These are phyloP conservation scores for Boletus vermiculosoides DNA, from an alignment of 768 basidiomycete genomes.

Conservation along the genomic window DNA sequence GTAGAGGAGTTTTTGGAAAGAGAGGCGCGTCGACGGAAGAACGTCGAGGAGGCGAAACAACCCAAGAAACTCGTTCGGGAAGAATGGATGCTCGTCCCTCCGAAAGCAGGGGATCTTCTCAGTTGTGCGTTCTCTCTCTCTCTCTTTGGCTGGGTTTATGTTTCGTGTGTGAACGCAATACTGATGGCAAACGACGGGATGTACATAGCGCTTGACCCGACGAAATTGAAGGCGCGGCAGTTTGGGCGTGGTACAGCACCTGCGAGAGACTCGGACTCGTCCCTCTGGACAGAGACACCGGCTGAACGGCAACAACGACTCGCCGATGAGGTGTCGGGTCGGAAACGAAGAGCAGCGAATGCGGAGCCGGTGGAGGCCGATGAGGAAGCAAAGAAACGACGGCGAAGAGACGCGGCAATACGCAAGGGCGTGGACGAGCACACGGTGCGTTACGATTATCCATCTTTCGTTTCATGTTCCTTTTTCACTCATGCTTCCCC, in stretches of 20 bases:
- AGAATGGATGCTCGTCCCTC: constrained; percentile 98
- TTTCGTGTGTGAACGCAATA: no score
- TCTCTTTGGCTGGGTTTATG: background rate
- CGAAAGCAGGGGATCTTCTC: constrained; percentile 75
- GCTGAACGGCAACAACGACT: constrained; percentile 87
- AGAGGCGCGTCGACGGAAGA: constrained; percentile 74
- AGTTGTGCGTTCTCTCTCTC: constrained; percentile 54
- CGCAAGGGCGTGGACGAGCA: constrained; percentile 74
- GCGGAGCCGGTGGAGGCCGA: constrained; percentile 39
- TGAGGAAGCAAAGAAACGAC: constrained; percentile 48
- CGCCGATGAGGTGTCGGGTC: constrained; percentile 93
- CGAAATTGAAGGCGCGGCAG: constrained; percentile 75
- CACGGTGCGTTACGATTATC: constrained; percentile 51
- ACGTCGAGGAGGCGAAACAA: constrained; percentile 75
- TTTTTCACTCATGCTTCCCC: background rate
- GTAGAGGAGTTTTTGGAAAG: constrained; percentile 81
- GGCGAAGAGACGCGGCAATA: constrained; percentile 67
- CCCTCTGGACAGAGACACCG: constrained; percentile 97
- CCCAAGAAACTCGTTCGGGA: constrained; percentile 81
- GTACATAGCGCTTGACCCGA: constrained; percentile 79
- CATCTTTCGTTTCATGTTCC: background rate
- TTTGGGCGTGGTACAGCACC: constrained; percentile 62
- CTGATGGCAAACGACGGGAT: background rate
- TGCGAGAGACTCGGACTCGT: constrained; percentile 48
- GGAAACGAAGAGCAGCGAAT: constrained; percentile 71